Conservation (phyloP, 176 grass and related monocot genomes). For the Aegilops umbellulata region DNA sequence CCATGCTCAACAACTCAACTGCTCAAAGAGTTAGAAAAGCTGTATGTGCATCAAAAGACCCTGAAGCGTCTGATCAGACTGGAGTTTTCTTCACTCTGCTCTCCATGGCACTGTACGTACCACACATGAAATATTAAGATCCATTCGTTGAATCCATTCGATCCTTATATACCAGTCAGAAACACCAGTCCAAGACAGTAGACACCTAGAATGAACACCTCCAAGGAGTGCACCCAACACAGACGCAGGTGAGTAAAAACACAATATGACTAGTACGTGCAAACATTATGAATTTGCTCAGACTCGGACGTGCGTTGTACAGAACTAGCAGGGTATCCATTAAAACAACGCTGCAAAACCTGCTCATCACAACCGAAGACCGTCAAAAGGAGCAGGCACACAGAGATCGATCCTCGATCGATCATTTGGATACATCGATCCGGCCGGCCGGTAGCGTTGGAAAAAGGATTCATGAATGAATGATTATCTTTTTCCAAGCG, state of each 20-base stretch:
- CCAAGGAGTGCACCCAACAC: neutral
- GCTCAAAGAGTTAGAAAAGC: neutral
- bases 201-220: neutral
- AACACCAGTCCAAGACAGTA: neutral
- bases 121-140: neutral
- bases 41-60: neutral
- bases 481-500: conserved; percentile 34
- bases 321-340: neutral
- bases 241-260: neutral
- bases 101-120: neutral
- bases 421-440: neutral
- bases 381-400: neutral
- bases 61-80: neutral
- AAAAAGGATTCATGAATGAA: neutral
- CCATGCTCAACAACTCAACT: neutral
- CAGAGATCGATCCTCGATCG: neutral
- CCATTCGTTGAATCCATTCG: neutral
- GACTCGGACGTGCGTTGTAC: neutral
- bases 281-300: neutral
- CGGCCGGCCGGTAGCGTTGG: neutral
- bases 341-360: neutral
- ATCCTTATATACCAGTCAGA: neutral
- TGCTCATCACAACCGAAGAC: neutral
- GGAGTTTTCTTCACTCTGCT: neutral
- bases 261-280: neutral